Evolutionary conservation across 805 yeast genomes (phyloP).

Genomic region (Metschnikowia lachancei): DNA sequence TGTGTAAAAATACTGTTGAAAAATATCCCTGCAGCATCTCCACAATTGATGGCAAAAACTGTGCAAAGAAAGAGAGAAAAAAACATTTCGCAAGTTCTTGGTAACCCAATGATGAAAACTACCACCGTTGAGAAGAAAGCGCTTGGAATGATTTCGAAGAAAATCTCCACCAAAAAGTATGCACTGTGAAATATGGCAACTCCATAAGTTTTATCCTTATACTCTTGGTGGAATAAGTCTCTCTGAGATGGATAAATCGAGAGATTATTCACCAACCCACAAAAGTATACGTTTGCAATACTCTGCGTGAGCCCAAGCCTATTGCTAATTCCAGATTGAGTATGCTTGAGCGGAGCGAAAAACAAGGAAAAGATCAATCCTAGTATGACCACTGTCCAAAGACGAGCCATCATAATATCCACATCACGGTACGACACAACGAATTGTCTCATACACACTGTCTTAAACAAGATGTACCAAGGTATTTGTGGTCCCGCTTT

Average conservation of each 20-base stretch:
- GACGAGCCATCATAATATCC: conserved; percentile 62
- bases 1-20: conserved; percentile 72
- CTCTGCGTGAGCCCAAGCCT: conserved; percentile 77
- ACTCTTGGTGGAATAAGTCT: conserved; percentile 74
- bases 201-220: conserved; percentile 68
- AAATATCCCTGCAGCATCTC: conserved; percentile 81
- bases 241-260: conserved; percentile 73
- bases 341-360: conserved; percentile 45
- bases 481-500: conserved; percentile 29
- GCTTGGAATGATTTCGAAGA: conserved; percentile 61
- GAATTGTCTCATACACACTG: conserved; percentile 34
- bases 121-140: conserved; percentile 58
- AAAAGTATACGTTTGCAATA: conserved; percentile 66
- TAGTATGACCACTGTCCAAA: conserved; percentile 60
- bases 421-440: conserved; percentile 36
- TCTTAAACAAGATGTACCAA: conserved; percentile 25
- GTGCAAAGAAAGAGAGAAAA: conserved; percentile 60
- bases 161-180: conserved; percentile 63
- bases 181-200: conserved; percentile 58
- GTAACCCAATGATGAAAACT: conserved; percentile 71
- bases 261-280: conserved; percentile 77
- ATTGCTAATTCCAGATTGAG: conserved; percentile 54
- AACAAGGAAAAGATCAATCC: conserved; percentile 66
- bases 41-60: conserved; percentile 60
- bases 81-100: conserved; percentile 62